Conservation (phyloP, 306 rosid species). For the Acacia acuminata region DNA sequence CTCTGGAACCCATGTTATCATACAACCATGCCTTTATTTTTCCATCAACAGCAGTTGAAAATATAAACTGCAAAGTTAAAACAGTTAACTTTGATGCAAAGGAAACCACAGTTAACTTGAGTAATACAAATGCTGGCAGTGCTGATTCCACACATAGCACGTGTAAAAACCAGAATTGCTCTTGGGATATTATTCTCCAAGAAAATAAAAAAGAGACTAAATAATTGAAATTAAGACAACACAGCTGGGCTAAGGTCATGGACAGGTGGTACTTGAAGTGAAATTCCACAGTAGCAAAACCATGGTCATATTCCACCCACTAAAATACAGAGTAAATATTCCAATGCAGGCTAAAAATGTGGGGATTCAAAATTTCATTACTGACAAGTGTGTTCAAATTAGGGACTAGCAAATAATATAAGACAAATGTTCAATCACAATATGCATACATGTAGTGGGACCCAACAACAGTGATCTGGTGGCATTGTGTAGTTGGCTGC, state of each 20-base stretch:
- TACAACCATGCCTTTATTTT: constrained; percentile 95
- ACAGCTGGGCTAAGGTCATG: neutral
- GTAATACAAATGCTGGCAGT: constrained; percentile 6
- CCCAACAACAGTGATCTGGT: neutral
- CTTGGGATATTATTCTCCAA: constrained; percentile 1
- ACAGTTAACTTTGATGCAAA: constrained; percentile 24
- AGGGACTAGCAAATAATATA: neutral
- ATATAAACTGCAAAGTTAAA: constrained; percentile 71
- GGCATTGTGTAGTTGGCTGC: neutral
- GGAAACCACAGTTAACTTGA: constrained; percentile 48
- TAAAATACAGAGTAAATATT: neutral
- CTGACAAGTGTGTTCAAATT: neutral
- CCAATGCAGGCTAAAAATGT: neutral
- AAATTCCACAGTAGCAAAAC: constrained; percentile 8
- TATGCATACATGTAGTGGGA: neutral
- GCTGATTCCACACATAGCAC: neutral
- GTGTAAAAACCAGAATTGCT: neutral
- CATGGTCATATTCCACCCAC: neutral
- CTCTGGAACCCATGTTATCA: constrained; percentile 80
- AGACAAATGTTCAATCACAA: neutral
- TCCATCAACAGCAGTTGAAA: constrained; percentile 86
- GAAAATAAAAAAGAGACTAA: neutral
- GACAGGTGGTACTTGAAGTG: neutral
- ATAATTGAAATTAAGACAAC: neutral
- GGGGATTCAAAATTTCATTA: neutral